Percentiles rank a stretch among this genome's conserved stretches.
phyloP scores from a whole-genome alignment of 768 basidiomycete species.

The Boletus reticuloceps region DNA sequence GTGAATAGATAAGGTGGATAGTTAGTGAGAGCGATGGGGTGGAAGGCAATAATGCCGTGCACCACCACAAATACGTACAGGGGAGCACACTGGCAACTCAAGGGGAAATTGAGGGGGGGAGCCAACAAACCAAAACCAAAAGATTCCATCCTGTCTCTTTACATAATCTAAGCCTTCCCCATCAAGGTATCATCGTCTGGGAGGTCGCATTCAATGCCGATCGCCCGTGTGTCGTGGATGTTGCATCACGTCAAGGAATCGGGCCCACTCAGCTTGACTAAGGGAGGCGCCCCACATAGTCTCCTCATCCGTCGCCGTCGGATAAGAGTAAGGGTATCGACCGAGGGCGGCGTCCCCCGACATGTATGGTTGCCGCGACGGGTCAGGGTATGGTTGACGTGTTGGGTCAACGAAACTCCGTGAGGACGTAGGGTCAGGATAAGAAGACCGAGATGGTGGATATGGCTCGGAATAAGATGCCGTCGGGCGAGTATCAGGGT shows the following conservation, averaged over 20 bases:
- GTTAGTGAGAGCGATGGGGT: conserved; percentile 1
- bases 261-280: conserved; percentile 72
- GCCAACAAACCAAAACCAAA: conserved; percentile 20
- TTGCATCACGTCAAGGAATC: conserved; percentile 63
- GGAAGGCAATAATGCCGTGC: conserved; percentile 11
- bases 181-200: conserved; percentile 6
- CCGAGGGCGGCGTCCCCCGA: conserved; percentile 20
- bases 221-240: conserved; percentile 36
- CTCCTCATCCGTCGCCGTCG: conserved; percentile 50
- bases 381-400: conserved; percentile 22
- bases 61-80: conserved; percentile 27
- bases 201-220: conserved; percentile 21
- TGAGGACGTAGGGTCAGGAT: conserved; percentile 23
- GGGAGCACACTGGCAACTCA: conserved; percentile 15
- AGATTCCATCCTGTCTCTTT: conserved; percentile 27
- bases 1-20: conserved; percentile 13
- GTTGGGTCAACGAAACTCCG: conserved; percentile 23
- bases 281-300: conserved; percentile 77
- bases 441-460: conserved; percentile 21
- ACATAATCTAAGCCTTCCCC: conserved; percentile 23
- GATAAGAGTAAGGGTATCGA: conserved; percentile 38
- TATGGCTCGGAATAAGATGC: conserved; percentile 26
- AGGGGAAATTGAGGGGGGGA: conserved; percentile 1
- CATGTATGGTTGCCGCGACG: conserved; percentile 29
- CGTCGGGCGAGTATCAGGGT: conserved; percentile 23